phyloP scores from a whole-genome alignment of 2,329 filamentous ascomycete species.

The Ophiocordyceps sinensis region DNA sequence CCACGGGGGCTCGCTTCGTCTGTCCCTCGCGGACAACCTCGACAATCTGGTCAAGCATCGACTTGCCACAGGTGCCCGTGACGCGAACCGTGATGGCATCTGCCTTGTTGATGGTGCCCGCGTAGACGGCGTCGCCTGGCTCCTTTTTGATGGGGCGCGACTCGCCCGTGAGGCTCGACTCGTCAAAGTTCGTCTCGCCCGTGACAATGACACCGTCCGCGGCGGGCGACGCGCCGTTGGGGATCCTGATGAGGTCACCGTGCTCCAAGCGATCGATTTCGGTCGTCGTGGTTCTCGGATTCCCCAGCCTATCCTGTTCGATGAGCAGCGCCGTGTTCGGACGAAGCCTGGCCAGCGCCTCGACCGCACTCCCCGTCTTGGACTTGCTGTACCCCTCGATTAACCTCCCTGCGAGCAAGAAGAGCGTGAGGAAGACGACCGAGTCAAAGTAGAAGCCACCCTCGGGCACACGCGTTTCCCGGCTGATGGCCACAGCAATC shows the following conservation, averaged over 20 bases:
- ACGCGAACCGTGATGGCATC: slow-evolving; percentile 47
- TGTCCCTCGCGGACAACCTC: slow-evolving; percentile 65
- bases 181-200: slow-evolving; percentile 61
- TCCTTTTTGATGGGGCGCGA: slow-evolving; percentile 51
- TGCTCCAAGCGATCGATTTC: slow-evolving; percentile 59
- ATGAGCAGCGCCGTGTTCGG: slow-evolving; percentile 65
- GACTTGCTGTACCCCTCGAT: slow-evolving; percentile 87
- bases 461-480: slow-evolving; percentile 21
- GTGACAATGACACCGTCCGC: slow-evolving; percentile 59
- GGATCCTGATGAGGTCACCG: slow-evolving; percentile 60
- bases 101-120: slow-evolving; percentile 62
- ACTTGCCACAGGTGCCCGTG: slow-evolving; percentile 50
- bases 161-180: slow-evolving; percentile 79
- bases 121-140: slow-evolving; percentile 49
- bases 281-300: slow-evolving; percentile 25
- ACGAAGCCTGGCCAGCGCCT: slow-evolving; percentile 61
- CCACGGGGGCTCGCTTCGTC: slow-evolving; percentile 59
- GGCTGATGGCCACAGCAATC: slow-evolving; percentile 42
- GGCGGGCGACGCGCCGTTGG: slow-evolving; percentile 69
- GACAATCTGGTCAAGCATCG: slow-evolving; percentile 71
- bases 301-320: slow-evolving; percentile 22
- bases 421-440: slow-evolving; percentile 82
- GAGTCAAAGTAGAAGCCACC: slow-evolving; percentile 73
- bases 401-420: slow-evolving; percentile 60
- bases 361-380: slow-evolving; percentile 75